Base-by-base conservation (phyloP, 768 basidiomycete species). In the Hericium rajendrae region DNA sequence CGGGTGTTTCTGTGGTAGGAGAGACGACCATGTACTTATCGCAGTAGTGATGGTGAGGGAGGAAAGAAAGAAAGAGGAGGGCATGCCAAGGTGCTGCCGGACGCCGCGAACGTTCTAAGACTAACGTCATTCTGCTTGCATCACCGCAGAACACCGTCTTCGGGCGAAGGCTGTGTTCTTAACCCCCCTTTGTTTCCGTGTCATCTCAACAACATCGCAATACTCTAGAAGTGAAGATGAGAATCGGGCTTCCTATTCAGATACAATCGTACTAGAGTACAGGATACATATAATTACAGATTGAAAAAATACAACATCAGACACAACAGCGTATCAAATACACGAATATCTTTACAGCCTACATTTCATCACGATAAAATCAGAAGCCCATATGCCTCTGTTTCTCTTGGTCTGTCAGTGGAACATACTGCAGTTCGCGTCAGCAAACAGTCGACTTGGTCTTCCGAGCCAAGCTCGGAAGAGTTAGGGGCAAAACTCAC, bases 401-500 rank as follows among this genome's bases (percentile, higher is more conserved):
- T 11, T 24, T 24, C 48, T 50, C 48, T 18, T 22, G 16, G 15
- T 51, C 49, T 26, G 49, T 51, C 49, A 51, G 16, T 9, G 49
- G 49, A 26, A 51, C 28, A 37, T 51, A 51, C 49, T 51, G 49
- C 11, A 22, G 22, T 11, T 8, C 32, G 32, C 32, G 2, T 32
- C 32, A 32, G 32, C 32, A 32, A 32, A 32, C 32, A 32, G 32
- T 32, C 32, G 32, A 5, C 26, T 4, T 26, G 26, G 3, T 32
- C 32, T 32, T 32, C 32, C 32, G 5, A 4, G 32, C 32, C 32
- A 32, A 32, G 32, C 32, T 8, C 32, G 32, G 32, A 32, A 32
- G 32, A 32, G 8, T 32, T 32, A 32, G 32, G 32, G 9, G 32
- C 32, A 37, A 22, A 51, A 73, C 88, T 67, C 46, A 94, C 93